Evolutionary conservation across 2,329 filamentous ascomycete genomes (phyloP), one percentile per base, ranked within the genome.

Genomic region (Fusarium cyanostomum): DNA sequence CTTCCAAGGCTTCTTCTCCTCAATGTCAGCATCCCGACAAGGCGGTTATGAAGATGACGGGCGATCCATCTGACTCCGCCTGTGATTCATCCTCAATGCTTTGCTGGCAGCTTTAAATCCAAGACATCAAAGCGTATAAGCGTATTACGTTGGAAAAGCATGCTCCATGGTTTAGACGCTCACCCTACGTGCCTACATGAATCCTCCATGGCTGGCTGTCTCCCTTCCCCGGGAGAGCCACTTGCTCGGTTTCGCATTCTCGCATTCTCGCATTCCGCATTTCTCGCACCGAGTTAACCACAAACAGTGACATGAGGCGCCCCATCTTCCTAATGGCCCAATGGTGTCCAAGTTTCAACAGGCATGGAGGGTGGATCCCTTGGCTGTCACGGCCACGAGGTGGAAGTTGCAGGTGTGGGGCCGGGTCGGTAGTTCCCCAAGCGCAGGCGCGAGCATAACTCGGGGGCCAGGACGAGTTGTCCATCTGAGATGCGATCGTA

Each of bases 381-480:
- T 50, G 45, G 37, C 49, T 49, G 41, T 48, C 42, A 50, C 56
- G 52, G 53, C 63, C 62, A 66, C 52, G 51, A 44, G 63, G 59
- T 21, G 21, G 4, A 21, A 6, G 21, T 56, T 56, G n/a, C 33
- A 48, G 26, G 50, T 57, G 63, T 64, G 64, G 64, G 64, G 64
- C 63, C 64, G 63, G 35, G 46, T 30, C 56, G 56, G 52, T 26
- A 26, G 30, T n/a, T 11, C 37, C 16, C 28, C 59, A 50, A 56
- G 49, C 55, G 30, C 53, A 44, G 46, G 28, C 42, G 45, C 56
- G 49, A 61, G 52, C 56, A 57, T 54, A 66, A 62, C 43, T 66
- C 57, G 62, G 42, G 51, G 52, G 33, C 52, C 52, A 24, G 55
- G 46, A 33, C 28, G 43, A 52, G 27, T 39, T 15, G 24, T 21